Conservation (phyloP, 2,329 filamentous ascomycete species). For the Talaromyces rugulosus region DNA sequence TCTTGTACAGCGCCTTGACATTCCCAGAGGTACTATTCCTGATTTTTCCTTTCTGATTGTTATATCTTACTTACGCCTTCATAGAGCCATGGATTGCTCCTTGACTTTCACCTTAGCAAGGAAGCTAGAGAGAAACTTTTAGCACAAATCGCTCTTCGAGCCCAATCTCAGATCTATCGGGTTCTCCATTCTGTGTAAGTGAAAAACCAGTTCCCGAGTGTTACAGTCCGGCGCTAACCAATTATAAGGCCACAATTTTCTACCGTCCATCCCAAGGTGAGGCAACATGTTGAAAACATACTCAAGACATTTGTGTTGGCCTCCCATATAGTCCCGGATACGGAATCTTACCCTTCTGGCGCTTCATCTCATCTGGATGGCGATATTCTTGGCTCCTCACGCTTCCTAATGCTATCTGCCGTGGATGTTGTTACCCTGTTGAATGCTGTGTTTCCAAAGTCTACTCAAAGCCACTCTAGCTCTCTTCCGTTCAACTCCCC, state of each 20-base stretch:
- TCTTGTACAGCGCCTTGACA: slow-evolving; percentile 76
- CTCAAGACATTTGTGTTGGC: slow-evolving; percentile 24
- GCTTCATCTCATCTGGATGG: slow-evolving; percentile 36
- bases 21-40: slow-evolving; percentile 70
- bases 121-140: slow-evolving; percentile 75
- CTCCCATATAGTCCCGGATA: slow-evolving; percentile 7
- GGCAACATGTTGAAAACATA: slow-evolving; percentile 36
- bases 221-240: slow-evolving; percentile 27
- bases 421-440: slow-evolving; percentile 75
- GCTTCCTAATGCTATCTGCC: slow-evolving; percentile 74
- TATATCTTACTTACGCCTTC: slow-evolving; percentile 21
- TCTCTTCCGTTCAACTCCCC: slow-evolving; percentile 23
- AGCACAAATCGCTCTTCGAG: slow-evolving; percentile 71
- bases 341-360: slow-evolving; percentile 39
- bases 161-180: slow-evolving; percentile 74
- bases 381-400: slow-evolving; percentile 30
- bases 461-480: slow-evolving; percentile 22
- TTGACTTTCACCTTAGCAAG: slow-evolving; percentile 88
- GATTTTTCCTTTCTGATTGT: slow-evolving; percentile 20
- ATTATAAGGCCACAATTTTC: slow-evolving; percentile 44
- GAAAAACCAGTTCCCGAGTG: slow-evolving; percentile 8
- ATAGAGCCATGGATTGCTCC: slow-evolving; percentile 61
- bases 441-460: slow-evolving; percentile 71
- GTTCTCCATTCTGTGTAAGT: slow-evolving; percentile 66
- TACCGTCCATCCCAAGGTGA: slow-evolving; percentile 29